Evolutionary conservation across 768 basidiomycete genomes (phyloP).

Genomic region (Pisolithus orientalis): DNA sequence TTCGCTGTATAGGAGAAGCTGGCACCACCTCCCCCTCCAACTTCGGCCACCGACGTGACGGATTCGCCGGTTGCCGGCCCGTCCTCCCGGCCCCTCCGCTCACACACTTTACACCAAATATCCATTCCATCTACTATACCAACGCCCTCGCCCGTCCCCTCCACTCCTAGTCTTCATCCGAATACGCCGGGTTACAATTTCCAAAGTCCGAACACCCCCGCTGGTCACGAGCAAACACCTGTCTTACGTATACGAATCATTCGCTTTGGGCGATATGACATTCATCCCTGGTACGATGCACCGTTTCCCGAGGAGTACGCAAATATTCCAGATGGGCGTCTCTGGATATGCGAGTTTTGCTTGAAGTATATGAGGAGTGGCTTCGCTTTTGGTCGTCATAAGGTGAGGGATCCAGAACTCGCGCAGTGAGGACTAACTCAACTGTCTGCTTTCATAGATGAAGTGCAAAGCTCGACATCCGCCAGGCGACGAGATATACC

Average conservation of each 20-base stretch:
- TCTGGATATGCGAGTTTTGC: constrained; percentile 99
- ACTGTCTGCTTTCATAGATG: constrained; percentile 44
- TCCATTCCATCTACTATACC: constrained; percentile 25
- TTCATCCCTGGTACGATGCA: constrained; percentile 98
- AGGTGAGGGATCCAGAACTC: constrained; percentile 43
- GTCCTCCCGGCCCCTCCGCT: constrained; percentile 59
- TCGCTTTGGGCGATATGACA: constrained; percentile 86
- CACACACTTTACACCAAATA: constrained; percentile 38
- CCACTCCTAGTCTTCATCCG: constrained; percentile 28
- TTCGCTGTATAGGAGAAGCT: constrained; percentile 40
- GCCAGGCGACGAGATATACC: constrained; percentile 97
- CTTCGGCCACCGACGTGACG: constrained; percentile 24
- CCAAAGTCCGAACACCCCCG: constrained; percentile 25
- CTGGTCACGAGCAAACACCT: constrained; percentile 16
- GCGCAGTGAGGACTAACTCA: not conserved
- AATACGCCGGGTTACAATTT: constrained; percentile 30
- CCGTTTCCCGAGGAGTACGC: constrained; percentile 98
- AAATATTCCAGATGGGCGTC: constrained; percentile 79
- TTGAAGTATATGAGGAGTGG: constrained; percentile 96
- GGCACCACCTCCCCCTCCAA: constrained; percentile 35
- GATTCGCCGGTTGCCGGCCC: constrained; percentile 45
- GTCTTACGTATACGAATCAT: constrained; percentile 77
- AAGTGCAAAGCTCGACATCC: constrained; percentile 96
- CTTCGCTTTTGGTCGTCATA: constrained; percentile 81
- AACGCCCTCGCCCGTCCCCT: constrained; percentile 31